Evolutionary conservation across 345 rosid genomes (phyloP), one percentile per base, ranked within the genome.

Genomic region (Gossypium ekmanianum): DNA sequence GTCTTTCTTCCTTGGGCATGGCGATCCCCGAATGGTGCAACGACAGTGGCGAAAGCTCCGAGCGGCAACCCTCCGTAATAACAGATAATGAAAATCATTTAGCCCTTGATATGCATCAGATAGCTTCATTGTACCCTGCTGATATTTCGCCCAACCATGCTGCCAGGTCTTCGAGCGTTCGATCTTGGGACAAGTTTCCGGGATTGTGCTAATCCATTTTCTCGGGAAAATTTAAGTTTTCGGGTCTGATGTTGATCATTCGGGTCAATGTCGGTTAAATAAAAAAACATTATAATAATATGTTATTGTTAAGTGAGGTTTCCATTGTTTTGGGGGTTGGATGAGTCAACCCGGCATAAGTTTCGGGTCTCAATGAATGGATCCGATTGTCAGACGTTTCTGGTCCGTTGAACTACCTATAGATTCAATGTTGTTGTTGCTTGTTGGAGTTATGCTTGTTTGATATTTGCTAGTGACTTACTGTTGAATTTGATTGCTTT

Each of bases 101-200:
- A 50, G 92, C 87, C 29, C 83, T 84, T 39, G 89, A 89, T 11
- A 83, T 86, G 90, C 94, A 87, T 76, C 90, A 87, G 11, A 52
- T 88, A 13, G 88, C 88, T 72, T 90, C 90, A 45, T 11, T 88
- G 34, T 80, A 86, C 69, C 87, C 87, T 0, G 76, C 48, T 17
- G 87, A 77, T 71, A 71, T 83, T 39, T 67, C 81, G 44, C 22
- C 54, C 7, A 24, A 76, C 65, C 81, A 80, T 43, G 82, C 61
- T 57, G 29, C 61, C 10, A 26, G 63, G 39, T 22, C 17, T 22
- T 59, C 63, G 16, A 24, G 39, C 12, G 39, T 3, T 12, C 34
- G 39, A 3, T 24, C 94, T 4, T 88, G 89, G 87, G 88, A 86
- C 61, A 79, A 82, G 71, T 82, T 86, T 78, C 88, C 84, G 9